Conservation (phyloP, 441 rosid genomes). For the Eruca vesicaria region DNA sequence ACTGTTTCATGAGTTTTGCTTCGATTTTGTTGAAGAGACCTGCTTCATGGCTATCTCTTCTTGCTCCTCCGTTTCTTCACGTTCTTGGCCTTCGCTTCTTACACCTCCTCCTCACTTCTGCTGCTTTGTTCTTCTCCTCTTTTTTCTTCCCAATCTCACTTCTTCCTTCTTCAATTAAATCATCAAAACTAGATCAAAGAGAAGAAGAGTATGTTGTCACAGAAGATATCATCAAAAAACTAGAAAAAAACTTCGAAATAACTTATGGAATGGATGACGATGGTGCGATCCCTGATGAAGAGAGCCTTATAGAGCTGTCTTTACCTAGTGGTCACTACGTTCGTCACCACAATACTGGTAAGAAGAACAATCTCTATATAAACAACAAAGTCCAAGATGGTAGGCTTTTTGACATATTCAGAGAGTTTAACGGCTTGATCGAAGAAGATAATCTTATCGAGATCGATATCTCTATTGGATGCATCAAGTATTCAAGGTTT, state of each 20-base stretch:
- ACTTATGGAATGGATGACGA: conserved; percentile 54
- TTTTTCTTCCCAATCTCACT: conserved; percentile 37
- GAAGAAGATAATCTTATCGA: conserved; percentile 91
- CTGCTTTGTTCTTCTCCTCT: conserved; percentile 44
- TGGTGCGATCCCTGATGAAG: conserved; percentile 73
- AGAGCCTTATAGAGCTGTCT: conserved; percentile 78
- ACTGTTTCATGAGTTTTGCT: conserved; percentile 38
- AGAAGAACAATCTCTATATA: conserved; percentile 16
- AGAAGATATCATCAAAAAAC: conserved; percentile 32
- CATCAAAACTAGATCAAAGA: conserved; percentile 29
- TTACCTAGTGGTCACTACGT: conserved; percentile 67
- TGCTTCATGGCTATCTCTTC: conserved; percentile 38
- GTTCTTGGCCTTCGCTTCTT: conserved; percentile 40
- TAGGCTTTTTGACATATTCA: conserved; percentile 40
- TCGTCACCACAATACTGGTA: conserved; percentile 21
- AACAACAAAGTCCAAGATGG: conserved; percentile 47
- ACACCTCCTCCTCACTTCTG: conserved; percentile 35
- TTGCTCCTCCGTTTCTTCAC: conserved; percentile 37
- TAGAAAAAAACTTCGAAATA: not conserved
- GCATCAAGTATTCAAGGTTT: conserved; percentile 68
- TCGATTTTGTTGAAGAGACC: conserved; percentile 39
- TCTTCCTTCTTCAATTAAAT: conserved; percentile 8
- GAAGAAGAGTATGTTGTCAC: conserved; percentile 29
- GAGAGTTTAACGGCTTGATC: conserved; percentile 43
- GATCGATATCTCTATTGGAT: conserved; percentile 83